Evolutionary conservation across 1,284 basidiomycete genomes (phyloP).

Genomic region (Apiotrichum mycotoxinovorans): DNA sequence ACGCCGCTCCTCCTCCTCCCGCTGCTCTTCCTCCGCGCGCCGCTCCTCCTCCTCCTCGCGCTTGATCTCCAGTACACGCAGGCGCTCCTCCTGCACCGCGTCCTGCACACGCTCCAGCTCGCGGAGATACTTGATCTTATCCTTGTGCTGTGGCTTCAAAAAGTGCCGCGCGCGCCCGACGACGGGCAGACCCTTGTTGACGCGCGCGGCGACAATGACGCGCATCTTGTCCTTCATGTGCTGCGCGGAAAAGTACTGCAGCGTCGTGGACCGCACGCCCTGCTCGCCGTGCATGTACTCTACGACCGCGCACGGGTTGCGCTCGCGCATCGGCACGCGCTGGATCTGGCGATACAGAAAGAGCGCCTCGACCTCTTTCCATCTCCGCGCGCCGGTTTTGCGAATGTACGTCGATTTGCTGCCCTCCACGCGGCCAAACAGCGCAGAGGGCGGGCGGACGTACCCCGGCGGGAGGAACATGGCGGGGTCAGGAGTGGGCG

Average conservation of each 20-base stretch:
- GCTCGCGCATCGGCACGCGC: slow-evolving; percentile 29
- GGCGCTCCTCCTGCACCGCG: slow-evolving; percentile 4
- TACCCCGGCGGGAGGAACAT: slow-evolving; percentile 22
- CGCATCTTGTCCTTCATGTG: slow-evolving; percentile 45
- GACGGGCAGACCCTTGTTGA: slow-evolving; percentile 20
- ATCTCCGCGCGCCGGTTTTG: slow-evolving; percentile 22
- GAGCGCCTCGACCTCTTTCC: slow-evolving; percentile 29
- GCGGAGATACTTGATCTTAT: slow-evolving; percentile 4
- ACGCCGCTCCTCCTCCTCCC: slow-evolving; percentile 8
- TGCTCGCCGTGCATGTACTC: slow-evolving; percentile 36
- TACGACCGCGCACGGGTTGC: slow-evolving; percentile 31
- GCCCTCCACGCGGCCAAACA: slow-evolving; percentile 23
- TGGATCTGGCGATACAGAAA: slow-evolving; percentile 41
- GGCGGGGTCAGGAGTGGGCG: slow-evolving; percentile 19
- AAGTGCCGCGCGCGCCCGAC: slow-evolving; percentile 33
- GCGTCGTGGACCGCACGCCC: slow-evolving; percentile 13
- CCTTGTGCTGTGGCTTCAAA: slow-evolving; percentile 13
- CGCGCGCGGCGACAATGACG: slow-evolving; percentile 21
- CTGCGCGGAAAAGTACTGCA: slow-evolving; percentile 33
- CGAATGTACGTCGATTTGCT: slow-evolving; percentile 24
- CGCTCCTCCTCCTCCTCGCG: slow-evolving; percentile 9
- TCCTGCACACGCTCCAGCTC: slow-evolving; percentile 5
- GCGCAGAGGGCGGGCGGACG: slow-evolving; percentile 1
- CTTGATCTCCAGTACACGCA: not conserved
- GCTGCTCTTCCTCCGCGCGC: not conserved